phyloP scores from a whole-genome alignment of 2,329 filamentous ascomycete species.

The Diaporthe sp. region DNA sequence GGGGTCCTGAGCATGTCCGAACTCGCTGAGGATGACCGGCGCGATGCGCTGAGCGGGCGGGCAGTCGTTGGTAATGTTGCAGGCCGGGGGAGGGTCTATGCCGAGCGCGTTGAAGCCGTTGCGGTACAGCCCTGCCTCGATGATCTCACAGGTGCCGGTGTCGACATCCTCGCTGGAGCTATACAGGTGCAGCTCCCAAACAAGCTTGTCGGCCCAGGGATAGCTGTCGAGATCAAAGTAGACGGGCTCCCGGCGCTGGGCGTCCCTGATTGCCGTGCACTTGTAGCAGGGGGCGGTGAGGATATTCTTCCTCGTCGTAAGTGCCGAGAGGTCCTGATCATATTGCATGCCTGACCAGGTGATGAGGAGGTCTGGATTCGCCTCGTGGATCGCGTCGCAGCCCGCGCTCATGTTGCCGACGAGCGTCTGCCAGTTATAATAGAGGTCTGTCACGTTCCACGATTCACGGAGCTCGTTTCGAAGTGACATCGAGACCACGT shows the following conservation, averaged over 20 bases:
- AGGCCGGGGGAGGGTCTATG: conserved; percentile 56
- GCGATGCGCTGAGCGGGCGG: conserved; percentile 56
- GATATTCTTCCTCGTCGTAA: conserved; percentile 57
- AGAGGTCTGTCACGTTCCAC: conserved; percentile 51
- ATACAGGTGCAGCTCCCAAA: conserved; percentile 63
- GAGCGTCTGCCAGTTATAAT: conserved; percentile 62
- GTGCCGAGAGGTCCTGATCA: conserved; percentile 60
- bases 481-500: conserved; percentile 57
- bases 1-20: conserved; percentile 59
- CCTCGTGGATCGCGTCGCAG: conserved; percentile 58
- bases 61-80: conserved; percentile 56
- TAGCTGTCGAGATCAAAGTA: conserved; percentile 61
- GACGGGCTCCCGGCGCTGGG: conserved; percentile 56
- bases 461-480: conserved; percentile 58
- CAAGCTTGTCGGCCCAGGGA: conserved; percentile 62
- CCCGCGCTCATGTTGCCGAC: conserved; percentile 60
- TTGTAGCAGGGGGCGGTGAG: conserved; percentile 58
- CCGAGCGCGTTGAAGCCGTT: conserved; percentile 64
- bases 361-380: conserved; percentile 61
- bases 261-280: conserved; percentile 58
- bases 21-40: conserved; percentile 63
- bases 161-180: conserved; percentile 57
- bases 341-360: conserved; percentile 65
- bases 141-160: conserved; percentile 61
- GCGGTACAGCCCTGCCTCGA: conserved; percentile 63